Evolutionary conservation across 148 eudicot genomes (phyloP).

Genomic region (Cornus suecica): DNA sequence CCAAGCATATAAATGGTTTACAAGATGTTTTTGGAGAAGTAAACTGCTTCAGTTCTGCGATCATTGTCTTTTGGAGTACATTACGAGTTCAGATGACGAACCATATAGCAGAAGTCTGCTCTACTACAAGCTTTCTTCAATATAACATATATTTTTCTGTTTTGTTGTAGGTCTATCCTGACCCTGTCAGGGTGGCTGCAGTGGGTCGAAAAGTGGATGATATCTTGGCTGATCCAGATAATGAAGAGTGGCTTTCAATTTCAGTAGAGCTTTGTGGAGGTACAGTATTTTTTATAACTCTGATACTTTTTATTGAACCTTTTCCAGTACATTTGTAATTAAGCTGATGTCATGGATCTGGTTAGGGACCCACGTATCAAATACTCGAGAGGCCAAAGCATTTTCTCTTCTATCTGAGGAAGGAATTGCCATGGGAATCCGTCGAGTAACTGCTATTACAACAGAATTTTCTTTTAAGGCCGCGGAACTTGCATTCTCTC

Average conservation of each 20-base stretch:
- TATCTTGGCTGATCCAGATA: slow-evolving; percentile 74
- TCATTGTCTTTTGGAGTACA: background rate
- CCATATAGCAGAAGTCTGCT: background rate
- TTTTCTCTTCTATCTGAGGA: slow-evolving; percentile 94
- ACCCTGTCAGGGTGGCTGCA: slow-evolving; percentile 90
- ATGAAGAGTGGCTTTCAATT: slow-evolving; percentile 66
- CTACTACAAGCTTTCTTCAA: background rate
- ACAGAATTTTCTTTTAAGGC: slow-evolving; percentile 68
- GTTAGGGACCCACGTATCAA: slow-evolving; percentile 89
- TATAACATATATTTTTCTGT: background rate
- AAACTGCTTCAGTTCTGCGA: slow-evolving; percentile 10
- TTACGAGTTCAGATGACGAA: background rate
- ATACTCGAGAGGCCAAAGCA: slow-evolving; percentile 85
- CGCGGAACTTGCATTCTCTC: slow-evolving; percentile 45
- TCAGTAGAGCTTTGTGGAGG: slow-evolving; percentile 99
- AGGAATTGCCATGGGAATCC: slow-evolving; percentile 94
- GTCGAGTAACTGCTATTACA: slow-evolving; percentile 94
- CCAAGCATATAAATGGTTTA: slow-evolving; percentile 80
- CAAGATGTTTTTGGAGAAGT: slow-evolving; percentile 99
- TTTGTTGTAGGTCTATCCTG: slow-evolving; percentile 78
- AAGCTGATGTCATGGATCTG: slow-evolving; percentile 4
- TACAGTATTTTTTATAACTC: slow-evolving; percentile 20
- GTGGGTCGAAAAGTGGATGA: slow-evolving; percentile 84
- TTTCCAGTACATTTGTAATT: background rate
- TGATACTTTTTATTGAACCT: background rate